Conservation (phyloP, 768 basidiomycete genomes). For the Hypsizygus marmoreus region DNA sequence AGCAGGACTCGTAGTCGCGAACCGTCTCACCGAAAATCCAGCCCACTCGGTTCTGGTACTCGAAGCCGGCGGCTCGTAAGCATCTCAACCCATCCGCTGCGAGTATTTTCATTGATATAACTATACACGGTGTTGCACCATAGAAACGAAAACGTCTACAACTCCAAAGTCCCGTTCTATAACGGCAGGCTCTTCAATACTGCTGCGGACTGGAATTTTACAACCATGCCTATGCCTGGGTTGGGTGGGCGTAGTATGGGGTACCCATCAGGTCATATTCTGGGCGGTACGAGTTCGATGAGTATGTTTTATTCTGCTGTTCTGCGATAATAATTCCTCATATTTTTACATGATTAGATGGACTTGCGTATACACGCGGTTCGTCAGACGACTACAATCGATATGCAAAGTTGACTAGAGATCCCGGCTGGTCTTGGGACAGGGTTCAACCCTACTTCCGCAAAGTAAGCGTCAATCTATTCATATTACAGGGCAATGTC, state of each 20-base stretch:
- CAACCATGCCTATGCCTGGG: constrained; percentile 13
- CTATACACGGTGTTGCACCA: background rate
- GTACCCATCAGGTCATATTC: constrained; percentile 20
- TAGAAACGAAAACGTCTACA: constrained; percentile 14
- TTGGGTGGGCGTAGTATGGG: constrained; percentile 13
- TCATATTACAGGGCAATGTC: background rate
- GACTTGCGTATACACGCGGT: constrained; percentile 31
- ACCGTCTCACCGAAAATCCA: constrained; percentile 19
- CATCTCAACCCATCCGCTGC: background rate
- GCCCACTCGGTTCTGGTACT: constrained; percentile 18
- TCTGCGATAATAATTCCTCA: background rate
- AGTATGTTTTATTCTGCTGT: constrained; percentile 5
- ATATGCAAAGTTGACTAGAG: constrained; percentile 29
- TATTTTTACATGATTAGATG: background rate
- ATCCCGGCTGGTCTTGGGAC: constrained; percentile 35
- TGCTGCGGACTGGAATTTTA: constrained; percentile 22
- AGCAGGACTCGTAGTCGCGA: constrained; percentile 22
- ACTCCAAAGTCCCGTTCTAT: constrained; percentile 21
- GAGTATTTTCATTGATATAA: background rate
- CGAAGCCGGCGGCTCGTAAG: constrained; percentile 23
- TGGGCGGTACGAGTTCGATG: constrained; percentile 20
- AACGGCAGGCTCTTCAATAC: constrained; percentile 16
- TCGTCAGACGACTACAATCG: constrained; percentile 34
- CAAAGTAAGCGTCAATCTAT: constrained; percentile 17
- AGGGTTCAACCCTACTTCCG: constrained; percentile 27